These are phyloP conservation scores for Wallemia hederae DNA, from an alignment of 1,284 basidiomycete genomes.

Conservation along the genomic window DNA sequence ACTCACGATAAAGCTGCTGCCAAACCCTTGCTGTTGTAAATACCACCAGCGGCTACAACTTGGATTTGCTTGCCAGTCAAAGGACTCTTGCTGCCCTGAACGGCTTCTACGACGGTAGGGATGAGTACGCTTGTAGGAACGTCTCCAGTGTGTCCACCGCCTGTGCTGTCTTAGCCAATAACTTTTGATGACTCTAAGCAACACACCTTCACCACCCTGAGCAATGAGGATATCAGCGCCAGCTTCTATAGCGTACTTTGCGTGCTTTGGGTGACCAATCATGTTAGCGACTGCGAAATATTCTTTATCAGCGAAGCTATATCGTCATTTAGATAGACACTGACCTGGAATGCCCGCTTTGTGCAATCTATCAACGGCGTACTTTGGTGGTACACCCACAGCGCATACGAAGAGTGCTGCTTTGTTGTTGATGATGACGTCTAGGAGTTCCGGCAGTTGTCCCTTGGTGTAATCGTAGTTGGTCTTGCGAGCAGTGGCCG, in stretches of 20 bases:
- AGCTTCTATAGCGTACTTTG: constrained; percentile 40
- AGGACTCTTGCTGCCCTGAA: constrained; percentile 39
- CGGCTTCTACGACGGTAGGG: constrained; percentile 55
- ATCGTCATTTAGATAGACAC: constrained; percentile 1
- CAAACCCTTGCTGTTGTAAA: constrained; percentile 56
- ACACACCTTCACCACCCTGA: constrained; percentile 19
- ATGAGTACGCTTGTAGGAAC: constrained; percentile 41
- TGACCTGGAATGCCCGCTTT: constrained; percentile 33
- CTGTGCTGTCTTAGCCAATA: constrained; percentile 32
- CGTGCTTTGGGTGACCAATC: constrained; percentile 70
- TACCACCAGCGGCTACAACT: constrained; percentile 57
- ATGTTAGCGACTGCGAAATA: constrained; percentile 22
- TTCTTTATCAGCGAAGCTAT: background rate
- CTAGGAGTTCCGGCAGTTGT: constrained; percentile 40
- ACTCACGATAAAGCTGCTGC: constrained; percentile 54
- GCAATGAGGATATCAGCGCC: constrained; percentile 70
- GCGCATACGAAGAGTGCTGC: constrained; percentile 57
- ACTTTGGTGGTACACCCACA: constrained; percentile 48
- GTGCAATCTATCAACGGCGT: constrained; percentile 47
- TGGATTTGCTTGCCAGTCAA: constrained; percentile 49
- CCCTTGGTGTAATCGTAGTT: constrained; percentile 39
- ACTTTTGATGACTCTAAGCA: background rate
- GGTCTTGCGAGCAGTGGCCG: background rate
- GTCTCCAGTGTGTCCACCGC: constrained; percentile 40
- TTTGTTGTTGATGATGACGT: constrained; percentile 65